A percentile compares a stretch with the other conserved stretches of the same genome.
phyloP scores from a whole-genome alignment of 176 grass and related monocot species.

The Eragrostis nindensis region DNA sequence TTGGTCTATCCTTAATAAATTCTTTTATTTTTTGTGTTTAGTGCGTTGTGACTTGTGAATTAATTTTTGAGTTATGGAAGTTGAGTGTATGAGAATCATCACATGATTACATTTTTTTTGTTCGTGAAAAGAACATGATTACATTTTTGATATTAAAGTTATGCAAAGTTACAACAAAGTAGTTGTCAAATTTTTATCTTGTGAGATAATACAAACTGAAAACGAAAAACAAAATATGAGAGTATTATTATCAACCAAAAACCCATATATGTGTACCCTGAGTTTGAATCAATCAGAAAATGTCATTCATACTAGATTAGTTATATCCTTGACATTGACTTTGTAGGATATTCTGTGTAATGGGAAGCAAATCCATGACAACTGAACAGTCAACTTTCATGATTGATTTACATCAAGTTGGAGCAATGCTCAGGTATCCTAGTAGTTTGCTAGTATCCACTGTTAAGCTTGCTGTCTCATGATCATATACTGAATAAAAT shows the following conservation, averaged over 20 bases:
- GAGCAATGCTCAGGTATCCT: slow-evolving; percentile 90
- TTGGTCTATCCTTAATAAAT: slow-evolving; percentile 41
- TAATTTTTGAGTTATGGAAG: background rate
- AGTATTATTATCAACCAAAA: slow-evolving; percentile 29
- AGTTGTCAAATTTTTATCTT: background rate
- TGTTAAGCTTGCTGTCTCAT: slow-evolving; percentile 29
- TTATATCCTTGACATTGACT: slow-evolving; percentile 28
- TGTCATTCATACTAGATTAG: background rate
- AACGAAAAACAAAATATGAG: background rate
- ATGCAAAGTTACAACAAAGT: background rate
- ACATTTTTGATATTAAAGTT: too few species aligned
- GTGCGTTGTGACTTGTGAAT: too few species aligned
- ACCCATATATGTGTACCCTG: too few species aligned
- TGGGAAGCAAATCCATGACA: slow-evolving; percentile 92
- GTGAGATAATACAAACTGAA: background rate
- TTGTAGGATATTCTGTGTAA: slow-evolving; percentile 93
- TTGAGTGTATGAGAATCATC: background rate
- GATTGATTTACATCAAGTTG: slow-evolving; percentile 99
- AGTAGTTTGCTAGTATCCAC: slow-evolving; percentile 13
- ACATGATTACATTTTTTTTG: background rate
- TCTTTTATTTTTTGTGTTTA: slow-evolving; percentile 11
- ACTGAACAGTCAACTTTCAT: slow-evolving; percentile 93
- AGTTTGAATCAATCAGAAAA: slow-evolving; percentile 4
- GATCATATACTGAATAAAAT: slow-evolving; percentile 28
- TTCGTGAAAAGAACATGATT: too few species aligned